These are phyloP conservation scores for Pythium grandisporangium DNA, from an alignment of 352 stramenopile genomes.

Conservation along the genomic window DNA sequence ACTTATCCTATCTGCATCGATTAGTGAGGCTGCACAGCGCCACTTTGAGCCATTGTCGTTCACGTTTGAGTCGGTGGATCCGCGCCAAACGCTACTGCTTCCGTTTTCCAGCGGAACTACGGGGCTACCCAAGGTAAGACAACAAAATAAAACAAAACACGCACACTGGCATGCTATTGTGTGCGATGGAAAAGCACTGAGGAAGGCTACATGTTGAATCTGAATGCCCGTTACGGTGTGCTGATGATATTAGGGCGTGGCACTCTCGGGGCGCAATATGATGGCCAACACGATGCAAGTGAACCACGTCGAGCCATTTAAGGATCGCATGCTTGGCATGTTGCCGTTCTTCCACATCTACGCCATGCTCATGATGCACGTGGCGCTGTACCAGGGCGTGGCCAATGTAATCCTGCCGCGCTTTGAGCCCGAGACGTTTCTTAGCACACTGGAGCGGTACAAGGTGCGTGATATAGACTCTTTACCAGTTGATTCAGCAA, in stretches of 20 bases:
- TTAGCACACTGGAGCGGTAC: slow-evolving; percentile 62
- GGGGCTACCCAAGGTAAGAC: slow-evolving; percentile 63
- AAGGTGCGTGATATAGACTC: slow-evolving; percentile 16
- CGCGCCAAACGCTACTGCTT: slow-evolving; percentile 43
- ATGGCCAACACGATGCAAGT: slow-evolving; percentile 85
- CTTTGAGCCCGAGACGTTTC: slow-evolving; percentile 88
- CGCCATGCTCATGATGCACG: slow-evolving; percentile 76
- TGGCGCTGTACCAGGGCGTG: slow-evolving; percentile 68
- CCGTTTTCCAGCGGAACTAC: slow-evolving; percentile 94
- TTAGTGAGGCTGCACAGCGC: slow-evolving; percentile 31
- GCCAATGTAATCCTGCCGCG: slow-evolving; percentile 81
- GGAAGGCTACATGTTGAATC: background rate
- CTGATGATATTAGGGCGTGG: slow-evolving; percentile 43
- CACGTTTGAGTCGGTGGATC: slow-evolving; percentile 41
- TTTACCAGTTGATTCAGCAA: too few species aligned
- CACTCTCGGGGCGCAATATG: slow-evolving; percentile 87
- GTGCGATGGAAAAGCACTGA: background rate
- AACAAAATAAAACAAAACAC: background rate
- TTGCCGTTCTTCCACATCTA: slow-evolving; percentile 97
- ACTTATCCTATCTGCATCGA: too few species aligned
- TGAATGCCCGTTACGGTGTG: background rate
- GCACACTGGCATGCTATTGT: background rate
- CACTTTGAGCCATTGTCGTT: slow-evolving; percentile 33
- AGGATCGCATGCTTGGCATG: slow-evolving; percentile 35
- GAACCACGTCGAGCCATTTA: slow-evolving; percentile 51